phyloP scores from a whole-genome alignment of 2,329 filamentous ascomycete genomes.

The Penicillium polonicum region DNA sequence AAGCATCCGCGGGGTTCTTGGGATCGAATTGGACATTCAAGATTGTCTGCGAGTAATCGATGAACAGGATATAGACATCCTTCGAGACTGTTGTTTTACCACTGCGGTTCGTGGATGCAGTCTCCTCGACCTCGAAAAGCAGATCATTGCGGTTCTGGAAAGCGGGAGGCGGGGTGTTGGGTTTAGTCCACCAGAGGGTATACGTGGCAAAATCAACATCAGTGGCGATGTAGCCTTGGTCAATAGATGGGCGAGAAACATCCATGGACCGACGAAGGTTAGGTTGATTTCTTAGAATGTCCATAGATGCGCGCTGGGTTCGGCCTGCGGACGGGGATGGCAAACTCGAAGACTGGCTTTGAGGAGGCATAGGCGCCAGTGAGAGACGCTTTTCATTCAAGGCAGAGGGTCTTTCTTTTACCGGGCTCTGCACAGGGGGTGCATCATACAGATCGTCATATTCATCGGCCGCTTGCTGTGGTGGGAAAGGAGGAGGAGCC shows the following conservation, averaged over 20 bases:
- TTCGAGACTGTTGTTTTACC: constrained; percentile 72
- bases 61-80: constrained; percentile 82
- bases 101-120: constrained; percentile 65
- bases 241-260: constrained; percentile 67
- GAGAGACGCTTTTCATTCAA: constrained; percentile 44
- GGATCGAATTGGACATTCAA: constrained; percentile 78
- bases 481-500: constrained; percentile 28
- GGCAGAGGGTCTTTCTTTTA: constrained; percentile 31
- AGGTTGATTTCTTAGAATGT: constrained; percentile 56
- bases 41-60: constrained; percentile 94
- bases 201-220: constrained; percentile 76
- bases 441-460: constrained; percentile 50
- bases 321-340: constrained; percentile 48
- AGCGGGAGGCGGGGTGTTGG: constrained; percentile 73
- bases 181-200: constrained; percentile 84
- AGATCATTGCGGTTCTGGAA: constrained; percentile 83
- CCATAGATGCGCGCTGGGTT: constrained; percentile 60
- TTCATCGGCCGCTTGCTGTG: constrained; percentile 34
- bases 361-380: constrained; percentile 49
- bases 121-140: constrained; percentile 77
- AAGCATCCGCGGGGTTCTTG: constrained; percentile 68
- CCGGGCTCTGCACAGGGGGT: constrained; percentile 41
- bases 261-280: constrained; percentile 68
- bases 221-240: constrained; percentile 80
- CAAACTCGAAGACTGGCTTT: constrained; percentile 32